These are phyloP conservation scores for Hypericum perforatum DNA, from an alignment of 345 rosid species.

Conservation along the genomic window DNA sequence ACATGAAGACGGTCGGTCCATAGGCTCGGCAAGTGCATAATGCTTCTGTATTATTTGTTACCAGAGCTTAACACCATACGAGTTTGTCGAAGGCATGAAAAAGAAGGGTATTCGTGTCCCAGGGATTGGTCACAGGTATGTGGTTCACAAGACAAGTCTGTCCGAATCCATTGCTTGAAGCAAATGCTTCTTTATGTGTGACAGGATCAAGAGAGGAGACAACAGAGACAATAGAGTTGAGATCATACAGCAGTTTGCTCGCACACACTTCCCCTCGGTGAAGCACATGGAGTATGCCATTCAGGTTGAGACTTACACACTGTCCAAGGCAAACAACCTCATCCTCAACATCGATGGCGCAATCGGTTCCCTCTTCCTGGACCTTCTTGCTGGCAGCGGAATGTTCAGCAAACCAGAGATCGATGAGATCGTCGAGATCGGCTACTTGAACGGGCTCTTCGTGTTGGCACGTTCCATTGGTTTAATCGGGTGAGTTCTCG, in stretches of 20 bases:
- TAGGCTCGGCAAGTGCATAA: constrained; percentile 8
- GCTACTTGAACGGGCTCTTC: constrained; percentile 91
- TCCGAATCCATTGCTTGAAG: background rate
- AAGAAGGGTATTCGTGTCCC: constrained; percentile 99
- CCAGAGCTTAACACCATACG: constrained; percentile 80
- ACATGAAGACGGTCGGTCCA: constrained; percentile 4
- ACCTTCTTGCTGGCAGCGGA: constrained; percentile 87
- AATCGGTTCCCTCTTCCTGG: constrained; percentile 89
- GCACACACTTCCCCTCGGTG: constrained; percentile 81
- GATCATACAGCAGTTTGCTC: constrained; percentile 73
- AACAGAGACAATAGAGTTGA: constrained; percentile 93
- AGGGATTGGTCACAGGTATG: constrained; percentile 90
- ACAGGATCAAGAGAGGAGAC: constrained; percentile 94
- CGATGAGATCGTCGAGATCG: constrained; percentile 77
- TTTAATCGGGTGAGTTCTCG: constrained; percentile 56
- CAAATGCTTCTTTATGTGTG: constrained; percentile 8
- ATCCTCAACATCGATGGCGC: constrained; percentile 87
- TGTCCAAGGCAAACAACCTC: constrained; percentile 74
- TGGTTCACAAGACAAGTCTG: constrained; percentile 4
- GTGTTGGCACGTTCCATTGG: constrained; percentile 90
- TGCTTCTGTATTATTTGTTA: constrained; percentile 6
- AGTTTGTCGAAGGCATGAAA: constrained; percentile 90
- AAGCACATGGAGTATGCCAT: constrained; percentile 92
- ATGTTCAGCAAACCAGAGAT: constrained; percentile 91
- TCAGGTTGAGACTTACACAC: constrained; percentile 77